phyloP scores from a whole-genome alignment of 2,329 filamentous ascomycete species.

The Didymosphaeria variabile region DNA sequence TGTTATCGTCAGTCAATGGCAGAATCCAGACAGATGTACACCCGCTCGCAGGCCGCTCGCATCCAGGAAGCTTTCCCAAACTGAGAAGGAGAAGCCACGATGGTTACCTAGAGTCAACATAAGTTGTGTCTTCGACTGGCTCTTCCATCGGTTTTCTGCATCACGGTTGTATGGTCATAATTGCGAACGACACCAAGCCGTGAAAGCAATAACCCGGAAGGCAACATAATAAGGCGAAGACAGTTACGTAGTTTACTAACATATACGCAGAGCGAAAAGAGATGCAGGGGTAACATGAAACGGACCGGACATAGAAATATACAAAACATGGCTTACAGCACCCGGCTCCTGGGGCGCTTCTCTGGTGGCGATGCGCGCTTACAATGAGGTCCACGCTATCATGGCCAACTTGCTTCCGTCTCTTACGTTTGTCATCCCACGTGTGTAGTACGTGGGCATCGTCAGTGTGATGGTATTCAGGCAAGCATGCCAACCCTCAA shows the following conservation, averaged over 20 bases:
- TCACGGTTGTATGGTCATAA: neutral
- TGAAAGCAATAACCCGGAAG: conserved; percentile 1
- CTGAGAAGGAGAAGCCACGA: neutral
- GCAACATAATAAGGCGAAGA: conserved; percentile 2
- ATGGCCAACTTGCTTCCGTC: conserved; percentile 26
- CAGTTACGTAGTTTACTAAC: conserved; percentile 25
- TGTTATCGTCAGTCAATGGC: neutral
- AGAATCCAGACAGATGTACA: neutral
- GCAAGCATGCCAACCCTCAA: conserved; percentile 19
- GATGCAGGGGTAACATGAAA: conserved; percentile 35
- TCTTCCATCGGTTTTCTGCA: neutral
- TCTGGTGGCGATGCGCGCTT: conserved; percentile 17
- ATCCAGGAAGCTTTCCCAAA: neutral
- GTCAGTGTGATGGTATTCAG: conserved; percentile 12
- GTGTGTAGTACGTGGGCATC: conserved; percentile 6
- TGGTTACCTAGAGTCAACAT: neutral
- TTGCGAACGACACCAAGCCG: neutral
- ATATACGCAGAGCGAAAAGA: conserved; percentile 35
- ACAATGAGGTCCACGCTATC: conserved; percentile 2
- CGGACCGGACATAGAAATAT: conserved; percentile 37
- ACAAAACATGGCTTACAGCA: conserved; percentile 35
- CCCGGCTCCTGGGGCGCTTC: conserved; percentile 4
- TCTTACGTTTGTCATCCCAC: conserved; percentile 30
- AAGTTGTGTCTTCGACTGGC: neutral
- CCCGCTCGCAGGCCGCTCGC: neutral